Evolutionary conservation across 805 yeast genomes (phyloP), one percentile per base, ranked within the genome.

Genomic region (Yarrowia sp.): DNA sequence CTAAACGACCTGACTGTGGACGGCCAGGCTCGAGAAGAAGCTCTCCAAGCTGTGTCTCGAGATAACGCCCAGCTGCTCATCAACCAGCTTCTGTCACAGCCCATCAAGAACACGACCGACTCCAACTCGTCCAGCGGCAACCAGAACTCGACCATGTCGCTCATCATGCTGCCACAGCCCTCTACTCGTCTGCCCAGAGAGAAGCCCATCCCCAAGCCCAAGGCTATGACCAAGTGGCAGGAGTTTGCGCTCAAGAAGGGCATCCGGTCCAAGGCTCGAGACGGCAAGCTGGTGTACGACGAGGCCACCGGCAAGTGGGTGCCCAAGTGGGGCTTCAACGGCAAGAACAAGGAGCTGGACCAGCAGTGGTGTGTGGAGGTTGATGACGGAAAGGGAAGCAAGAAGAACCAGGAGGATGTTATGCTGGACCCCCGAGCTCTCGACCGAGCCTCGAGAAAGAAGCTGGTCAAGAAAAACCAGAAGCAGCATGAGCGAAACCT

Each of bases 241-340:
- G 83, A 83, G 73, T 95, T 95, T 80, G 99, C 99, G 68, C 89
- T 89, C 66, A 90, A 85, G 82, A 95, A 95, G 79, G 98, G 98
- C 72, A 95, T 95, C 75, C 81, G 88, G 77, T 83, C 96, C 78
- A 92, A 90, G 81, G 90, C 89, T 67, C 92, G 88, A 75, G 87
- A 89, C 30, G 97, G 96, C 52, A 95, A 90, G 78, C 80, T 87
- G 83, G 91, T 90, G 0, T 95, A 79, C 71, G 97, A 95, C 76
- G 98, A 95, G 76, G 95, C 83, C 33, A 78, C 84, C 32, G 92
- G 93, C 61, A 92, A 92, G 77, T 95, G 99, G 99, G 97, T 88
- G 67, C 93, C 96, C 71, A 93, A 92, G 77, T 95, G 99, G 99
- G 99, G 99, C 67, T 93, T 88, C 80, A 87, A 89, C 69, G 98